Percentiles rank a stretch among this genome's conserved stretches.
These are phyloP conservation scores for Protomyces lactucae-debilis DNA, from an alignment of 1,139 yeast species.

Conservation along the genomic window DNA sequence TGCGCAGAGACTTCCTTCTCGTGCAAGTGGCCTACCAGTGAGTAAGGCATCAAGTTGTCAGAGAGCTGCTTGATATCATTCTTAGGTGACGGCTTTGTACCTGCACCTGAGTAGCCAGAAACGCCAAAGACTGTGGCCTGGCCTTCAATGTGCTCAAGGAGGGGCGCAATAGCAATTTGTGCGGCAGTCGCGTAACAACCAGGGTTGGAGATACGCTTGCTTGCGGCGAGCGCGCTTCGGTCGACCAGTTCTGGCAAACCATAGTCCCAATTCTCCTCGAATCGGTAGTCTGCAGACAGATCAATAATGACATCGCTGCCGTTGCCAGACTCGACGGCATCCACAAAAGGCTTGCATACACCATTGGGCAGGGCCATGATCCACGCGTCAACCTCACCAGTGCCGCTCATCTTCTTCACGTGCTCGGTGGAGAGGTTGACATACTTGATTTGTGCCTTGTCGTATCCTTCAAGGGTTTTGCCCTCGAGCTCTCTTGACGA, in stretches of 20 bases:
- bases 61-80: constrained; percentile 70
- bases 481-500: constrained; percentile 94
- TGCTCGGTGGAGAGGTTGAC: constrained; percentile 86
- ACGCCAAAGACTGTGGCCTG: constrained; percentile 87
- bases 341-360: constrained; percentile 94
- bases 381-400: constrained; percentile 86
- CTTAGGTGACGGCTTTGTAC: constrained; percentile 96
- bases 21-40: constrained; percentile 93
- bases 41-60: constrained; percentile 88
- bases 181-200: constrained; percentile 99
- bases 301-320: constrained; percentile 76
- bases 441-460: constrained; percentile 70
- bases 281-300: constrained; percentile 91
- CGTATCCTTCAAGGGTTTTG: constrained; percentile 77
- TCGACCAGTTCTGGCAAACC: constrained; percentile 82
- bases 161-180: constrained; percentile 85
- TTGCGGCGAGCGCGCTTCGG: constrained; percentile 61
- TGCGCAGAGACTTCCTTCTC: constrained; percentile 85
- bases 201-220: constrained; percentile 87
- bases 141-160: constrained; percentile 51
- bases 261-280: constrained; percentile 83
- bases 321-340: constrained; percentile 65
- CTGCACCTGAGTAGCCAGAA: constrained; percentile 98
- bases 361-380: constrained; percentile 99
- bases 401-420: constrained; percentile 67